Evolutionary conservation across 768 basidiomycete genomes (phyloP), one percentile per base, ranked within the genome.

Genomic region (Boletus sensibilis): DNA sequence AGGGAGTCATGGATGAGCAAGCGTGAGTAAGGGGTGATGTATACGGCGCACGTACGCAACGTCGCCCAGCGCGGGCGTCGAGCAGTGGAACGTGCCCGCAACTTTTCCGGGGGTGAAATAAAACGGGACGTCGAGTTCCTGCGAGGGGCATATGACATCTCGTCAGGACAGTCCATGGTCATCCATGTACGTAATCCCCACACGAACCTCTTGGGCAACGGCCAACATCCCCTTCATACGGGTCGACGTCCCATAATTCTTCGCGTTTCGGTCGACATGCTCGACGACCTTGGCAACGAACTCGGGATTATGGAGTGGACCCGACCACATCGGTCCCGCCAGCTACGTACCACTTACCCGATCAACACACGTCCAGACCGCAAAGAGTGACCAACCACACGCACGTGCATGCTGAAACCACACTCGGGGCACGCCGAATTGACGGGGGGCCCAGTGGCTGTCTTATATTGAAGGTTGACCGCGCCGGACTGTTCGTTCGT

Each of bases 251-350:
- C 88, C 87, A 66, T 94, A 98, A 39, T 79, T 79, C 39, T 78
- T 76, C 59, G 81, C 69, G 59, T 87, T 81, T 16, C 68, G 71
- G 54, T 87, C 83, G 13, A 95, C 75, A 64, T 94, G 90, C 21
- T 81, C 76, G 31, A 97, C 75, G 14, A 96, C 86, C 59, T 83
- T 82, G n/a, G 74, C 69, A 6, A 93, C 79, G 64, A 98, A 99
- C 7, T 76, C 77, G 2, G 75, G 62, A 67, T 94, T 82, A 65
- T 99, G 97, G 23, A 99, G 73, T 1, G 88, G 83, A 1, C 88
- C 94, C 6, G 89, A 86, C 97, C 97, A 98, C 91, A 99, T 95
- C 0, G 97, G 97, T 2, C 97, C 97, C 20, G 90, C 92, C 35
- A 94, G 68, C 93, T 96, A 58, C 40, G 47, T 29, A 14, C 39